Evolutionary conservation across 495 filamentous ascomycete species (phyloP).

Genomic region (Copromyces sp.): DNA sequence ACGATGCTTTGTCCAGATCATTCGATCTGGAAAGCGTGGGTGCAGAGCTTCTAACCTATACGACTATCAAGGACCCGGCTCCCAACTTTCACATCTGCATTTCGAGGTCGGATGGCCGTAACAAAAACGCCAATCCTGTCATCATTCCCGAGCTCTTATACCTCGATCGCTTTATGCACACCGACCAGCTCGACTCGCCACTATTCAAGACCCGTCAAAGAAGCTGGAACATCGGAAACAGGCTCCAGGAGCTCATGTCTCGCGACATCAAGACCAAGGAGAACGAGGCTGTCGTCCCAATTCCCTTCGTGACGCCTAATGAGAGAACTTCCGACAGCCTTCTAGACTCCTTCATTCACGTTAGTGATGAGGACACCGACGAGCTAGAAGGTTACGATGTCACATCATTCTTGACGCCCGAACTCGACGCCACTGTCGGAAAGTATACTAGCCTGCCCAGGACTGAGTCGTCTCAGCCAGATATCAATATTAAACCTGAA

Average conservation of each 20-base stretch:
- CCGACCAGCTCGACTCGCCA: constrained; percentile 38
- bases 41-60: constrained; percentile 53
- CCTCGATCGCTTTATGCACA: constrained; percentile 81
- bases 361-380: background rate
- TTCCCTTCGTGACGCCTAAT: background rate
- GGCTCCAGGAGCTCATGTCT: constrained; percentile 45
- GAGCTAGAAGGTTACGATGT: background rate
- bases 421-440: background rate
- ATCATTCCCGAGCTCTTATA: constrained; percentile 67
- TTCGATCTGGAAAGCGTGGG: constrained; percentile 71
- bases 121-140: constrained; percentile 72
- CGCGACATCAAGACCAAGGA: constrained; percentile 10
- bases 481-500: background rate
- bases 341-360: background rate
- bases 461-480: background rate
- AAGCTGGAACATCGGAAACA: constrained; percentile 64
- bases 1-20: constrained; percentile 71
- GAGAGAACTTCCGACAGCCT: background rate
- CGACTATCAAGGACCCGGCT: constrained; percentile 65
- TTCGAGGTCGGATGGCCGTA: constrained; percentile 63
- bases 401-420: background rate
- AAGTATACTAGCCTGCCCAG: background rate
- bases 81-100: constrained; percentile 85
- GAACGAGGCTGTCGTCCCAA: background rate
- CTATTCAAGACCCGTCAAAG: constrained; percentile 53